Base-by-base conservation (phyloP, 1,139 yeast species). In the Sugiyamaella grinbergsii region DNA sequence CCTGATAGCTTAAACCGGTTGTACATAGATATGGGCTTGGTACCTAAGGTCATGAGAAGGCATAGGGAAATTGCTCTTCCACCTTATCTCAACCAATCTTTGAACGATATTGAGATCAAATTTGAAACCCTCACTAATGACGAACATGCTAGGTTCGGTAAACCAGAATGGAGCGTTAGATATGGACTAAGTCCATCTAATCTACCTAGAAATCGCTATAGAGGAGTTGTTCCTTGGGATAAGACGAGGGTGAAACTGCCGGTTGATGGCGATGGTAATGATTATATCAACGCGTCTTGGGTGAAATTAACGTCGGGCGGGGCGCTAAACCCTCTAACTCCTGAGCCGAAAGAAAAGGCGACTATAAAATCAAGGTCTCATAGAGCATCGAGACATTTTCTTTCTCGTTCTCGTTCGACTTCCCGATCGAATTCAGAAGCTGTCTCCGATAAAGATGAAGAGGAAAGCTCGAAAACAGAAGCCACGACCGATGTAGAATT, bases 191-290 rank as follows among this genome's bases (percentile, higher is more conserved):
- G 49, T 15, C 41, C 34, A 8, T 41, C 15, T 6, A 39, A 28
- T 20, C 23, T 45, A 6, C 26, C 54, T n/a, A 65, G 78, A 50
- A 81, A 82, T 58, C 65, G 87, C 45, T 82, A 82, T 59, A 60
- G 71, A 2, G 79, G 82, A 58, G 76, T 83, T 16, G 62, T 80
- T 40, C 87, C 90, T 0, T 83, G 75, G 69, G 85, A 82, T 58
- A 65, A 71, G 45, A 80, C 77, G 43, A 67, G 87, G 23, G 82
- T 82, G 2, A 64, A 61, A 43, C 64, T 83, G 28, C 62, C 67
- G 4, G 73, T 71, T 28, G 53, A 8, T 61, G 47, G 48, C 13
- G 54, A 47, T 13, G 66, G 59, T 8, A 64, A 62, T 53, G 73
- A 70, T 60, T 78, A 78, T 55, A 75, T 78, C 54, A 78, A 78